Evolutionary conservation across 208 protist genomes (phyloP), one percentile per base, ranked within the genome.

Genomic region (Acanthamoeba rhysodes): DNA sequence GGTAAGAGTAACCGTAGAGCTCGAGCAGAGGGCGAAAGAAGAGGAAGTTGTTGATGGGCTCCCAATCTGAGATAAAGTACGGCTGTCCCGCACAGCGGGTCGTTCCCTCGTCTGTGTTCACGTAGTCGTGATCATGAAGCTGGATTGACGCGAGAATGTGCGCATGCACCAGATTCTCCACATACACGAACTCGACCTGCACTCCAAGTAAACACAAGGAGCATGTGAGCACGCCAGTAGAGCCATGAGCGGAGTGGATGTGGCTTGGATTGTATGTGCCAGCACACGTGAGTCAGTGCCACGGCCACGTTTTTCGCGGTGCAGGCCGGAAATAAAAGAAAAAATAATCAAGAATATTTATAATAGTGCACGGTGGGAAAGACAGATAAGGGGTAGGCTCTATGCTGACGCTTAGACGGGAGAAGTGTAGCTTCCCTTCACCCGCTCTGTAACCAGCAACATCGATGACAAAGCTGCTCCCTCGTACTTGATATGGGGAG

Each of bases 21-120:
- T 90, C 94, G 34, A 95, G 37, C 22, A 96, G 41, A 6, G 95
- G 95, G 16, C 88, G 53, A 37, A 96, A 96, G 59, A 96, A 96
- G n/a, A 68, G 34, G 32, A 95, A 96, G 70, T 96, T 96, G 37
- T 96, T 96, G 62, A 96, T 64, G 41, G 95, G 95, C 27, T 90
- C 62, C 50, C 66, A 66, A 34, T 96, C 95, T 16, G 94, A 96
- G 9, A 96, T 78, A 45, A 96, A 96, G 94, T 96, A 96, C 10
- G 95, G n/a, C 88, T 91, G 41, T 20, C 95, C 95, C 10, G 85
- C 80, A 18, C 59, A 72, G 4, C 18, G 22, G 20, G 82, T 90
- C 27, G 27, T 53, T 10, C 34, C 59, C 7, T 32, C 53, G 22
- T 53, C 64, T 45, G 62, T 29, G 32, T 57, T 32, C 5, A 24